Evolutionary conservation across 306 rosid species (phyloP).

Genomic region (Erythrophleum fordii): DNA sequence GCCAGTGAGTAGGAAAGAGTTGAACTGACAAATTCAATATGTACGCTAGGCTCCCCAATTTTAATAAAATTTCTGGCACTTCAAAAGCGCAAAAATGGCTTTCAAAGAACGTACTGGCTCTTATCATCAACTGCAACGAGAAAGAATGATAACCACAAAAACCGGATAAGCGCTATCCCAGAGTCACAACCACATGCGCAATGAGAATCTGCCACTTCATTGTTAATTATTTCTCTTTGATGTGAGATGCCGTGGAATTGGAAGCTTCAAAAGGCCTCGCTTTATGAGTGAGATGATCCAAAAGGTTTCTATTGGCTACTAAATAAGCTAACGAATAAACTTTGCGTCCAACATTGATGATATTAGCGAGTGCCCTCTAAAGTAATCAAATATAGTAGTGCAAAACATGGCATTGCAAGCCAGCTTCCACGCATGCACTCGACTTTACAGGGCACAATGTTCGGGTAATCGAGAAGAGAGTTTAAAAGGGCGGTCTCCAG

Average conservation of each 20-base stretch:
- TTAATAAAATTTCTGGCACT: background rate
- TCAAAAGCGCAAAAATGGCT: background rate
- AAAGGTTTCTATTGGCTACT: background rate
- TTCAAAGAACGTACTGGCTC: background rate
- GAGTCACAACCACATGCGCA: background rate
- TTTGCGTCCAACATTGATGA: background rate
- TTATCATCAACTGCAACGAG: background rate
- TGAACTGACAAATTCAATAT: background rate
- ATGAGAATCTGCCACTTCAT: constrained; percentile 9
- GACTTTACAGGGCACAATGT: constrained; percentile 35
- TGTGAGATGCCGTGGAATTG: background rate
- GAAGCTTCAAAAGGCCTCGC: background rate
- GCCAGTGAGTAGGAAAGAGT: background rate
- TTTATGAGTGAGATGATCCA: background rate
- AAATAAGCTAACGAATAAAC: background rate
- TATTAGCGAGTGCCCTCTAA: background rate
- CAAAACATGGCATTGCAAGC: constrained; percentile 23
- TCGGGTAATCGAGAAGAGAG: constrained; percentile 36
- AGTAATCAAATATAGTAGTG: background rate
- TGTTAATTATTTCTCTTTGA: background rate
- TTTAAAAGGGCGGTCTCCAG: constrained; percentile 46
- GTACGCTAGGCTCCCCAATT: background rate
- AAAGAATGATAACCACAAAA: constrained; percentile 13
- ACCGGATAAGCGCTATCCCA: constrained; percentile 20
- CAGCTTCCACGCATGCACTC: constrained; percentile 43